phyloP scores from a whole-genome alignment of 371 early-diverging fungal species.

The Basidiobolus heterosporus region DNA sequence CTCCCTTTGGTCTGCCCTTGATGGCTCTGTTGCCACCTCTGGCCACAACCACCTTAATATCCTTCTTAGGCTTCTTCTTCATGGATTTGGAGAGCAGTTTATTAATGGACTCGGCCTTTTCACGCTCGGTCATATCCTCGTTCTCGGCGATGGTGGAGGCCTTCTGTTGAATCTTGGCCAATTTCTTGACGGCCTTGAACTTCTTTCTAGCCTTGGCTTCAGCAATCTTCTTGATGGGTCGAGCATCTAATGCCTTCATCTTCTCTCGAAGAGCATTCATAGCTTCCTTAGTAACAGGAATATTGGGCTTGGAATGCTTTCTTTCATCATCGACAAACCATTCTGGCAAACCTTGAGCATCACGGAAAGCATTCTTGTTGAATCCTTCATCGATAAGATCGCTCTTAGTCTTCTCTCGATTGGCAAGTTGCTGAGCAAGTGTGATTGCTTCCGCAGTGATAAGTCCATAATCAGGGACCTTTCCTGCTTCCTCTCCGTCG shows the following conservation, averaged over 20 bases:
- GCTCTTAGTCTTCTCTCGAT: constrained; percentile 48
- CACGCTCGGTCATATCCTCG: constrained; percentile 75
- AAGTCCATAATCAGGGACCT: constrained; percentile 22
- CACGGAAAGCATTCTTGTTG: constrained; percentile 75
- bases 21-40: constrained; percentile 64
- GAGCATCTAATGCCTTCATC: constrained; percentile 74
- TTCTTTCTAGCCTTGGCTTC: constrained; percentile 96
- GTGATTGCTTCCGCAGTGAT: constrained; percentile 80
- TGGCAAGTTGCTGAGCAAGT: constrained; percentile 67
- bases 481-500: constrained; percentile 3
- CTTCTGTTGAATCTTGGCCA: constrained; percentile 75
- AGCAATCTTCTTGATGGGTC: constrained; percentile 95
- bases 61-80: constrained; percentile 56
- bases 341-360: constrained; percentile 64
- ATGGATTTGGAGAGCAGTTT: constrained; percentile 48
- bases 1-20: constrained; percentile 89
- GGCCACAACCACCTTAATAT: constrained; percentile 80
- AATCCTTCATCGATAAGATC: constrained; percentile 79
- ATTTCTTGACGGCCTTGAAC: constrained; percentile 40
- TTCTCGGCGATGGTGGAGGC: constrained; percentile 70
- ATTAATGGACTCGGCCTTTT: constrained; percentile 65
- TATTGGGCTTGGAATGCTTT: constrained; percentile 65
- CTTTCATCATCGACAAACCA: constrained; percentile 91
- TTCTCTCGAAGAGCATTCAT: constrained; percentile 63
- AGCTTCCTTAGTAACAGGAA: constrained; percentile 92